Evolutionary conservation across 169 alveolate species (phyloP).

Genomic region (Fabrea salina): DNA sequence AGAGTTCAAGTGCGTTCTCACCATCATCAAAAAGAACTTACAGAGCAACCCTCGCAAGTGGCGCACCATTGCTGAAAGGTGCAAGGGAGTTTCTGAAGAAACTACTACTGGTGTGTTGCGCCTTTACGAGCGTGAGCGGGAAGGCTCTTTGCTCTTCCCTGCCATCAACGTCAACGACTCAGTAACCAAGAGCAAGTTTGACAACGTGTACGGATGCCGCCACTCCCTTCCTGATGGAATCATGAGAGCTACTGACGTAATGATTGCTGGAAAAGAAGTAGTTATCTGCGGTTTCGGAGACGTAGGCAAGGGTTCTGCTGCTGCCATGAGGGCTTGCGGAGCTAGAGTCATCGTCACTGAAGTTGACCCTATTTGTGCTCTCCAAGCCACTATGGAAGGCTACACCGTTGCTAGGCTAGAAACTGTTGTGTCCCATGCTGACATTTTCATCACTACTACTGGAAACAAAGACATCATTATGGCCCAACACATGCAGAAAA

Average conservation of each 20-base stretch:
- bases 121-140: constrained; percentile 86
- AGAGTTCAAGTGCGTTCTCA: constrained; percentile 56
- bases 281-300: constrained; percentile 98
- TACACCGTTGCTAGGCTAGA: constrained; percentile 90
- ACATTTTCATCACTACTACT: constrained; percentile 95
- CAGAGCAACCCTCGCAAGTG: constrained; percentile 79
- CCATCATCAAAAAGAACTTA: constrained; percentile 56
- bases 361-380: constrained; percentile 98
- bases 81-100: constrained; percentile 97
- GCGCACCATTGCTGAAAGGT: constrained; percentile 85
- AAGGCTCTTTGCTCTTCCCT: constrained; percentile 90
- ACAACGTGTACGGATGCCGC: constrained; percentile 97
- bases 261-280: constrained; percentile 96
- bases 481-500: constrained; percentile 91
- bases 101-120: constrained; percentile 98
- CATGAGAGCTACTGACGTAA: constrained; percentile 97
- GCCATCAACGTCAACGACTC: constrained; percentile 96
- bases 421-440: constrained; percentile 90
- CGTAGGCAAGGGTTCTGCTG: constrained; percentile 99
- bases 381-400: constrained; percentile 98
- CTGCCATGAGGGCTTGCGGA: constrained; percentile 96
- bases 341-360: constrained; percentile 96
- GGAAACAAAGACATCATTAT: constrained; percentile 95
- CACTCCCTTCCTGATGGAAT: constrained; percentile 97
- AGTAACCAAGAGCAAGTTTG: constrained; percentile 97